Evolutionary conservation across 306 rosid genomes (phyloP).

Genomic region (Ormosia emarginata): DNA sequence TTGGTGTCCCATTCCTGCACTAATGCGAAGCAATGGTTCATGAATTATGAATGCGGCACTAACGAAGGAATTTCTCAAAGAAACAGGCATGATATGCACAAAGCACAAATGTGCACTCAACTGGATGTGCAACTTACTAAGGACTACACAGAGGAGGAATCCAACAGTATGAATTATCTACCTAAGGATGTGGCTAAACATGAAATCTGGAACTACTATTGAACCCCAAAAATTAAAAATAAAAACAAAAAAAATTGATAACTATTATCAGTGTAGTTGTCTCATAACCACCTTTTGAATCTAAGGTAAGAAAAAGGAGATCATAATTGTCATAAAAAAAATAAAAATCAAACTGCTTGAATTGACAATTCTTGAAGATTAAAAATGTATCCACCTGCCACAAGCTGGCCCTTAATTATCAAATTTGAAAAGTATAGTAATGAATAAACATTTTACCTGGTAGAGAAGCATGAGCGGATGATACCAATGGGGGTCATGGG

Average conservation of each 20-base stretch:
- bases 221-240: neutral
- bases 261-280: neutral
- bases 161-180: neutral
- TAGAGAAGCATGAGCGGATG: constrained; percentile 78
- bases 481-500: constrained; percentile 88
- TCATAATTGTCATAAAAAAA: neutral
- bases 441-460: constrained; percentile 47
- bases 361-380: neutral
- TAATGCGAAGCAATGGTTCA: constrained; percentile 16
- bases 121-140: neutral
- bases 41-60: constrained; percentile 12
- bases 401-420: neutral
- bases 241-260: neutral
- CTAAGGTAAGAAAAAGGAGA: neutral
- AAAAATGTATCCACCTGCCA: neutral
- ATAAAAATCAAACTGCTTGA: neutral
- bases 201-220: too few species aligned
- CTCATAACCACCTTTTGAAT: neutral
- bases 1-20: constrained; percentile 88
- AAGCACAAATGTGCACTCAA: neutral
- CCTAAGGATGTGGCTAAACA: neutral
- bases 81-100: neutral
- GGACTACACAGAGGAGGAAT: neutral
- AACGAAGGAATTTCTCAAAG: neutral
- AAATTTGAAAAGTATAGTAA: neutral